Percentiles rank a stretch among this genome's conserved stretches.
Conservation (phyloP, 495 filamentous ascomycete genomes). For the Aspergillus indologenus region DNA sequence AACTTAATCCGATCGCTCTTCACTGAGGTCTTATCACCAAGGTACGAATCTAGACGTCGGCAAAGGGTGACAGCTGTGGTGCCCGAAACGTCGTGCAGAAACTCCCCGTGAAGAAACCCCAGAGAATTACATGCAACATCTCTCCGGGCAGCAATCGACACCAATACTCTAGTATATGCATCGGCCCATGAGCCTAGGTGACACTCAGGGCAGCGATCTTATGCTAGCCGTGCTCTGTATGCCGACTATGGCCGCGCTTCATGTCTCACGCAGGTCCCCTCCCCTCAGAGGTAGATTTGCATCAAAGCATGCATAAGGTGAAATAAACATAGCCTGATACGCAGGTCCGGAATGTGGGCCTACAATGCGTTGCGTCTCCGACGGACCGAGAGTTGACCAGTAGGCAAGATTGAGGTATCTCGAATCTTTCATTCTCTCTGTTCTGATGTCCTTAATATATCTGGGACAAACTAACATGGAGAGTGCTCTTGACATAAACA, state of each 20-base stretch:
- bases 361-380: constrained; percentile 6
- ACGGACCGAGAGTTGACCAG: background rate
- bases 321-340: constrained; percentile 5
- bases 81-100: constrained; percentile 2
- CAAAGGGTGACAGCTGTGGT: constrained; percentile 16
- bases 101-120: constrained; percentile 12
- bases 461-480: background rate
- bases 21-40: background rate
- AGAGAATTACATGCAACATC: background rate
- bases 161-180: background rate
- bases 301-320: constrained; percentile 5
- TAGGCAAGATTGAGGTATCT: background rate
- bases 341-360: constrained; percentile 18
- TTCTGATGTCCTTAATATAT: background rate
- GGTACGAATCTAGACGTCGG: background rate
- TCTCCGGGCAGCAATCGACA: too few species aligned
- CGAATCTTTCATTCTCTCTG: background rate
- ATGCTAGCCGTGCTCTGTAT: background rate
- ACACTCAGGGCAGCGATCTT: too few species aligned
- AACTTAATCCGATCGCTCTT: too few species aligned
- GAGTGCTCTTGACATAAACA: background rate
- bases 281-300: background rate
- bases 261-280: background rate
- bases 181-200: background rate
- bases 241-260: background rate